A percentile compares a stretch with the other conserved stretches of the same genome.
phyloP scores from a whole-genome alignment of 2,329 filamentous ascomycete species.

The Cercospora berteroae region DNA sequence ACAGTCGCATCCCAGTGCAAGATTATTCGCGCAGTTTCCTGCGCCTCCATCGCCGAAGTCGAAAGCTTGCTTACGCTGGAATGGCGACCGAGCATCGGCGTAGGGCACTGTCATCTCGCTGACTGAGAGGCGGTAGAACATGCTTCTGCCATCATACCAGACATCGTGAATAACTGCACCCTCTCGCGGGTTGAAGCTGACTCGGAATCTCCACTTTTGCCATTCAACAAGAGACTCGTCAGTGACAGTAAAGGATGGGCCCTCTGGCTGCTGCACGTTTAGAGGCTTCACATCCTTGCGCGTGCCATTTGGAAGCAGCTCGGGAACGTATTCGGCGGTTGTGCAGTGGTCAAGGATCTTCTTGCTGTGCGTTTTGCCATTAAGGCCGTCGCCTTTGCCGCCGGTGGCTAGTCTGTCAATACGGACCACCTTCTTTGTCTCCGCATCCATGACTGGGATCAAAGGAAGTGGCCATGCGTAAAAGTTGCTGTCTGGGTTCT shows the following conservation, averaged over 20 bases:
- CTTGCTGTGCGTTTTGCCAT: constrained; percentile 43
- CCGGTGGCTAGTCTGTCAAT: constrained; percentile 37
- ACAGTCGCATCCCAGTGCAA: constrained; percentile 66
- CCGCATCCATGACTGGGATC: constrained; percentile 35
- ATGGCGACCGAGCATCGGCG: constrained; percentile 63
- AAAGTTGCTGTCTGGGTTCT: constrained; percentile 44
- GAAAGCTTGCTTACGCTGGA: constrained; percentile 68
- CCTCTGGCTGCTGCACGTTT: constrained; percentile 68
- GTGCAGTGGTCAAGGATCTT: constrained; percentile 50
- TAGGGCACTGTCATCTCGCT: constrained; percentile 63
- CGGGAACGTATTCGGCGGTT: constrained; percentile 50
- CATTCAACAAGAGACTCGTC: constrained; percentile 48
- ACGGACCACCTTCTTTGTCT: constrained; percentile 32
- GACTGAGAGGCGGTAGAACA: constrained; percentile 66
- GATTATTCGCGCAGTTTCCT: constrained; percentile 65
- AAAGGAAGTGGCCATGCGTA: constrained; percentile 37
- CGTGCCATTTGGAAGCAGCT: constrained; percentile 40
- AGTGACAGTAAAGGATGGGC: constrained; percentile 61
- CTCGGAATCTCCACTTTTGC: constrained; percentile 59
- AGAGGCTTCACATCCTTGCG: constrained; percentile 60
- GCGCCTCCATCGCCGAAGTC: constrained; percentile 69
- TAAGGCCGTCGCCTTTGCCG: constrained; percentile 29
- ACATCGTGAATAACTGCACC: constrained; percentile 70
- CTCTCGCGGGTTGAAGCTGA: constrained; percentile 69
- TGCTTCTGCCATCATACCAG: constrained; percentile 62